A percentile compares a stretch with the other conserved stretches of the same genome.
Conservation (phyloP, 257 asterid species). For the Solanum dulcamara region DNA sequence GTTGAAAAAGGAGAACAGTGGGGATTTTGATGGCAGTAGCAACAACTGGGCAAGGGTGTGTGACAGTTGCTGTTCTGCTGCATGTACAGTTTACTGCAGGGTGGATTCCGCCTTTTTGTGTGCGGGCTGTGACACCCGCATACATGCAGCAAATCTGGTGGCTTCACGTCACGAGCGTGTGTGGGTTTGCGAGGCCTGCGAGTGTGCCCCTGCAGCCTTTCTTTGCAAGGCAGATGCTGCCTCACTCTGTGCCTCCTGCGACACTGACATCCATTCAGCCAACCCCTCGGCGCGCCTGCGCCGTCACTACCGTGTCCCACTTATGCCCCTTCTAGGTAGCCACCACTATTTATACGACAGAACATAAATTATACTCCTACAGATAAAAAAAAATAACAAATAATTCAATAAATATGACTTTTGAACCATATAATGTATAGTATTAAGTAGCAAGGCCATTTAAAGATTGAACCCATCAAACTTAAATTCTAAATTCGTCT, state of each 20-base stretch:
- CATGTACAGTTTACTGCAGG: conserved; percentile 45
- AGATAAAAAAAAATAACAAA: background rate
- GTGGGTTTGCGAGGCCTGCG: conserved; percentile 48
- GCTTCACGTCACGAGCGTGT: conserved; percentile 39
- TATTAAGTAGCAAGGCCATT: background rate
- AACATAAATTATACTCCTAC: background rate
- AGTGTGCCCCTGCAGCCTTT: conserved; percentile 52
- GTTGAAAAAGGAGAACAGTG: conserved; percentile 21
- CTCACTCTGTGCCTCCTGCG: conserved; percentile 65
- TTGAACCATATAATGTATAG: background rate
- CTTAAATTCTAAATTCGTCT: background rate
- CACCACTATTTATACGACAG: background rate
- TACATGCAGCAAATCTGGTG: conserved; percentile 25
- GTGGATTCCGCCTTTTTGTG: conserved; percentile 50
- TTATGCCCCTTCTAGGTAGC: conserved; percentile 19
- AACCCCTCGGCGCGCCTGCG: conserved; percentile 67
- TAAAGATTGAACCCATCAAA: background rate
- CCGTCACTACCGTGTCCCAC: conserved; percentile 78
- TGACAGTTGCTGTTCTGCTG: conserved; percentile 39
- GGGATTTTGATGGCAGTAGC: background rate
- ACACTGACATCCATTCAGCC: conserved; percentile 66
- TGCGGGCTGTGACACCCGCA: conserved; percentile 33
- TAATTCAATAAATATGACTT: background rate
- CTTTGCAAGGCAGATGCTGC: conserved; percentile 77
- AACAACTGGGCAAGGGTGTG: conserved; percentile 36